Evolutionary conservation across 2,329 filamentous ascomycete species (phyloP).

Genomic region (Microcyclosporella mali): DNA sequence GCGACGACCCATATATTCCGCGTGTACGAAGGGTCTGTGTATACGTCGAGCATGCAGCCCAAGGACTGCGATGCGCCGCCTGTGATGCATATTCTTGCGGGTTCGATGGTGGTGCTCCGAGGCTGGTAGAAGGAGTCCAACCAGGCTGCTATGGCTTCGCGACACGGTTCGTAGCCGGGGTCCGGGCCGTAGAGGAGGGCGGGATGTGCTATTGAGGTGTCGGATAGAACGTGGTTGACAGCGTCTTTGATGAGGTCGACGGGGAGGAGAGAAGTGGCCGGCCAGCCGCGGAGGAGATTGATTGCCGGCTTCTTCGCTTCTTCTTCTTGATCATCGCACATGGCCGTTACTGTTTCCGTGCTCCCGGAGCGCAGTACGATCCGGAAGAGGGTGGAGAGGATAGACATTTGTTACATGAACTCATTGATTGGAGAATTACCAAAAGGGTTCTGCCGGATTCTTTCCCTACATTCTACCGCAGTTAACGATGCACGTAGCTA

Average conservation of each 20-base stretch:
- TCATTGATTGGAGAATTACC: too few relatives aligned
- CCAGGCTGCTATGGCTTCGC: constrained; percentile 64
- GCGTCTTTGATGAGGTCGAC: constrained; percentile 56
- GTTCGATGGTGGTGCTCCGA: constrained; percentile 34
- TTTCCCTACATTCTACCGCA: too few relatives aligned
- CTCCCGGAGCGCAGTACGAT: constrained; percentile 11
- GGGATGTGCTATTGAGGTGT: constrained; percentile 53
- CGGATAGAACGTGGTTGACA: constrained; percentile 54
- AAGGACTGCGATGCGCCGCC: constrained; percentile 81
- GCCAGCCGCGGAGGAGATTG: constrained; percentile 65
- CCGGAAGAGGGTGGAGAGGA: constrained; percentile 4
- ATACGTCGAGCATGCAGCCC: constrained; percentile 69
- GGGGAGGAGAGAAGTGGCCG: constrained; percentile 59
- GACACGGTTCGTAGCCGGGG: constrained; percentile 63
- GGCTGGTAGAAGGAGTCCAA: constrained; percentile 56
- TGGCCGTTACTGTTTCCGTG: neutral
- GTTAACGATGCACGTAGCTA: too few relatives aligned
- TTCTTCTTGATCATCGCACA: neutral
- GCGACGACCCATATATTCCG: constrained; percentile 71
- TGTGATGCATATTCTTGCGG: constrained; percentile 67
- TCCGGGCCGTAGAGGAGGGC: constrained; percentile 78
- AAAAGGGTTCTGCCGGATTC: too few relatives aligned
- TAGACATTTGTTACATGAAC: constrained; percentile 4
- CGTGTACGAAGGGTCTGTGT: constrained; percentile 71
- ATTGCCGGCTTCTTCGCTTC: constrained; percentile 36